Evolutionary conservation across 1,284 basidiomycete species (phyloP), one percentile per base, ranked within the genome.

Genomic region (Pascua guehoae): DNA sequence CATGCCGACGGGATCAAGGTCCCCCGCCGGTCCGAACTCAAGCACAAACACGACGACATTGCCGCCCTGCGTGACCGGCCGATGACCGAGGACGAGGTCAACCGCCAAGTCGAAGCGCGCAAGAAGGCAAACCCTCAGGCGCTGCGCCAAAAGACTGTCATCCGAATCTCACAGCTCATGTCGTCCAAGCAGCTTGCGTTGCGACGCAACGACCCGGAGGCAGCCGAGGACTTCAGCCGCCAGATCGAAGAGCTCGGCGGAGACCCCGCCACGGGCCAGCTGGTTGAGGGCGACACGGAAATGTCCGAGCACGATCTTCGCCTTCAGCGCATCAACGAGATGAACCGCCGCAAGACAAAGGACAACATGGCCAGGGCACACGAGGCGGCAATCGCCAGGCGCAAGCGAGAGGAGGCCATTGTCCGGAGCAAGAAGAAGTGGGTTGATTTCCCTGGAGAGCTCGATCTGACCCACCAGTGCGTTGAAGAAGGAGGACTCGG

Each of bases 281-380:
- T 72, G 5, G 49, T 68, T 1, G 57, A 50, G 12, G 60, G 47
- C 2, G n/a, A 66, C 58, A 24, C 68, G 63, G 45, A 77, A 76
- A 47, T 67, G 58, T 79, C 80, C 56, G 74, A 79, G 8, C 76
- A 79, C 61, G 79, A 79, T 45, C 85, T 86, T 58, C 78, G 84
- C 64, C 81, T 94, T 38, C 84, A 87, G 16, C 85, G 80, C 70
- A 87, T 96, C 58, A 95, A 94, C 72, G 90, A 93, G 75, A 84
- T 90, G 51, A 95, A 97, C 72, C 83, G 89, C 44, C 84, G 83
- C 64, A 85, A 86, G 47, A 95, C 94, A 58, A 68, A 85, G 60
- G 90, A 91, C 66, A 82, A 84, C 1, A 85, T 92, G 59, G 81
- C 88, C 49, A 85, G 84, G 62, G 88, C 89, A 0, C 91, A 94